Evolutionary conservation across 148 eudicot genomes (phyloP).

Genomic region (Cornus suecica): DNA sequence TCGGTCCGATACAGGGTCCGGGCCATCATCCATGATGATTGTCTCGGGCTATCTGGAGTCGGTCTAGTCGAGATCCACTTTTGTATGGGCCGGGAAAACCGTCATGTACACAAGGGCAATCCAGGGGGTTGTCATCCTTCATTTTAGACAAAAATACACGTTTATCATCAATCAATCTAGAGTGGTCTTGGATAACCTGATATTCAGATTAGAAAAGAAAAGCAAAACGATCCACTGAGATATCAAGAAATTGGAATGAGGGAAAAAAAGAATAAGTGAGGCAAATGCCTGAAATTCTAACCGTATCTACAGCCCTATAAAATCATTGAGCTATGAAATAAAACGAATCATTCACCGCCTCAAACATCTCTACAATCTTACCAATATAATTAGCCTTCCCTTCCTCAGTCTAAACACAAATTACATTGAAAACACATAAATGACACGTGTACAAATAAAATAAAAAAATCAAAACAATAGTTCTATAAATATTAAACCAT

Average conservation of each 20-base stretch:
- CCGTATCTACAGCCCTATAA: constrained; percentile 72
- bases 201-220: not conserved
- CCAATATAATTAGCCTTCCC: constrained; percentile 43
- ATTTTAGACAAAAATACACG: constrained; percentile 62
- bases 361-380: constrained; percentile 67
- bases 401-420: constrained; percentile 44
- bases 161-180: constrained; percentile 36
- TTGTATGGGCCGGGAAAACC: no score
- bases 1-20: no score
- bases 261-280: not conserved
- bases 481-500: not conserved
- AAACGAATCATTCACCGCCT: constrained; percentile 46
- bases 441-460: not conserved
- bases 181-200: constrained; percentile 49
- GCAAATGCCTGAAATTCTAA: constrained; percentile 19
- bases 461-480: no score
- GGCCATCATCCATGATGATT: no score
- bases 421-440: not conserved
- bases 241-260: not conserved
- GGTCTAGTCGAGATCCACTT: no score
- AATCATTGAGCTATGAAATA: constrained; percentile 76
- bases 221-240: not conserved
- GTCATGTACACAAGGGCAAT: no score
- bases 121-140: constrained; percentile 70
- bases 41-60: no score